Conservation (phyloP, 1,139 yeast species). For the Geotrichum armillariae region DNA sequence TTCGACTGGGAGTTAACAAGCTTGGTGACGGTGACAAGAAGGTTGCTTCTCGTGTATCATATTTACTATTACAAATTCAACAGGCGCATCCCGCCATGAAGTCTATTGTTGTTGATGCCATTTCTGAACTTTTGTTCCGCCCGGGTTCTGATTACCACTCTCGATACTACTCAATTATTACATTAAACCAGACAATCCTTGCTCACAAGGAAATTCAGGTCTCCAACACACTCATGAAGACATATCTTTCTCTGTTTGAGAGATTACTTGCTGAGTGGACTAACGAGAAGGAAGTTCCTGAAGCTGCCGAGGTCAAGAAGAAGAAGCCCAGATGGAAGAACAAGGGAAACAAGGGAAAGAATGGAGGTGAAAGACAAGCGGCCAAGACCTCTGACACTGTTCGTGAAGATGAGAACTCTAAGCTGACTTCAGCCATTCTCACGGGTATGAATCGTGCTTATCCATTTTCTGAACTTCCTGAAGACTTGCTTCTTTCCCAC, state of each 20-base stretch:
- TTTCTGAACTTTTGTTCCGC: slow-evolving; percentile 78
- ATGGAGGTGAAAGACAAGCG: slow-evolving; percentile 75
- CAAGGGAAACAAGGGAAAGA: slow-evolving; percentile 50
- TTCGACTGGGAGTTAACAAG: slow-evolving; percentile 87
- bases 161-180: slow-evolving; percentile 80
- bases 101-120: slow-evolving; percentile 69
- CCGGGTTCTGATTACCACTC: slow-evolving; percentile 81
- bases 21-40: slow-evolving; percentile 91
- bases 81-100: slow-evolving; percentile 98
- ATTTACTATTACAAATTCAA: slow-evolving; percentile 72
- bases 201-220: slow-evolving; percentile 71
- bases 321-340: slow-evolving; percentile 46
- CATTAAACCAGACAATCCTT: slow-evolving; percentile 89
- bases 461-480: slow-evolving; percentile 82
- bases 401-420: slow-evolving; percentile 79
- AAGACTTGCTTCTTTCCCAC: slow-evolving; percentile 71
- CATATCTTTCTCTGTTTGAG: slow-evolving; percentile 85
- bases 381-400: slow-evolving; percentile 70
- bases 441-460: slow-evolving; percentile 97
- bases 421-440: slow-evolving; percentile 83
- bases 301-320: slow-evolving; percentile 35
- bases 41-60: slow-evolving; percentile 87
- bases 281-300: slow-evolving; percentile 42
- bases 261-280: slow-evolving; percentile 74
- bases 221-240: slow-evolving; percentile 79